Conservation (phyloP, 2,329 filamentous ascomycete species). For the Fusarium sp. region DNA sequence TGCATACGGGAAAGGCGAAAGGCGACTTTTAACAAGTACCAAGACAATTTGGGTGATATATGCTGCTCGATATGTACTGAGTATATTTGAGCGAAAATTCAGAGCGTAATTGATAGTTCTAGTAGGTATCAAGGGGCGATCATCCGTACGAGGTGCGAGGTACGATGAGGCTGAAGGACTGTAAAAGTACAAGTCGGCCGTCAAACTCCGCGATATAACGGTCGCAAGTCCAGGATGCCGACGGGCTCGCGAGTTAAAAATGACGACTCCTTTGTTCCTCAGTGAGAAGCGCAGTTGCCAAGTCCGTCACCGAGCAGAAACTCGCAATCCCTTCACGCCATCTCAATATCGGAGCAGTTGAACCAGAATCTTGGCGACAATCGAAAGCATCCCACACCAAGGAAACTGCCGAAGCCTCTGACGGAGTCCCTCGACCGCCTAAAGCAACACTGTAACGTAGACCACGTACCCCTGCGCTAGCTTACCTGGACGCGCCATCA, state of each 20-base stretch:
- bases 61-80: not conserved
- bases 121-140: not conserved
- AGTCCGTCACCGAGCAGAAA: not conserved
- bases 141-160: not conserved
- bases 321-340: not conserved
- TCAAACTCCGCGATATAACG: not conserved
- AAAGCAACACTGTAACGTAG: not conserved
- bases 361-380: not conserved
- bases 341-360: not conserved
- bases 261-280: not conserved
- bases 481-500: not conserved
- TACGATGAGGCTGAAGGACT: not conserved
- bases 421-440: not conserved
- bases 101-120: not conserved
- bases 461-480: not conserved
- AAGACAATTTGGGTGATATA: not conserved
- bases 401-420: not conserved
- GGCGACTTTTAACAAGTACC: not conserved
- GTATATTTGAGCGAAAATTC: not conserved
- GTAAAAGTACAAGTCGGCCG: not conserved
- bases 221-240: not conserved
- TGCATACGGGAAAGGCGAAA: not conserved
- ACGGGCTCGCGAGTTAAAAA: not conserved
- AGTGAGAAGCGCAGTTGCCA: not conserved
- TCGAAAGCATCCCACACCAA: not conserved